Conservation (phyloP, 164 flowering plant species). For the Umbilicus rupestris region DNA sequence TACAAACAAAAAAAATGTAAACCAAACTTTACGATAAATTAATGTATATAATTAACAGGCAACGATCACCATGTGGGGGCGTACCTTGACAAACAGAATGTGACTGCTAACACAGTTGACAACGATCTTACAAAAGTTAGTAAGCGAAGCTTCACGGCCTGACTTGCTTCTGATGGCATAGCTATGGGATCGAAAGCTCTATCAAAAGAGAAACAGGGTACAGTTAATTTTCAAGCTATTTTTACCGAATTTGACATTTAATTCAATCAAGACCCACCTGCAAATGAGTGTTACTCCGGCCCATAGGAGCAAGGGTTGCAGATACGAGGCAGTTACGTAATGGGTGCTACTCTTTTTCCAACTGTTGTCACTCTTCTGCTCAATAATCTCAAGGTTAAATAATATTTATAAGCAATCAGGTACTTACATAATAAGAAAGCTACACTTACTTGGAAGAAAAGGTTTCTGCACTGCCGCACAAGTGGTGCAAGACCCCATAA, state of each 20-base stretch:
- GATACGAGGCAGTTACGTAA: conserved; percentile 50
- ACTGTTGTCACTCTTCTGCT: conserved; percentile 61
- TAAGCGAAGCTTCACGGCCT: conserved; percentile 71
- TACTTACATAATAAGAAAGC: conserved; percentile 5
- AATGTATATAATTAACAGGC: background rate
- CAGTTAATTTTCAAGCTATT: background rate
- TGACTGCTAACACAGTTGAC: conserved; percentile 83
- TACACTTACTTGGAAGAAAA: conserved; percentile 45
- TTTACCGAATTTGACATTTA: background rate
- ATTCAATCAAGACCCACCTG: conserved; percentile 38
- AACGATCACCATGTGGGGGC: background rate
- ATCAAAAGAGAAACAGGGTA: conserved; percentile 17
- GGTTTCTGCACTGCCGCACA: conserved; percentile 42
- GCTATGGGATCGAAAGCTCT: conserved; percentile 79
- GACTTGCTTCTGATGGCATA: conserved; percentile 75
- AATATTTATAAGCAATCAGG: background rate
- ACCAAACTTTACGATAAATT: background rate
- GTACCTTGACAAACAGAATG: conserved; percentile 83
- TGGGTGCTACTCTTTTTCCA: conserved; percentile 76
- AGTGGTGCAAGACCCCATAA: conserved; percentile 80
- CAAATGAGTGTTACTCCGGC: conserved; percentile 68
- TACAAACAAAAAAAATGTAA: too few species aligned
- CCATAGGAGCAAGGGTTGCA: conserved; percentile 84
- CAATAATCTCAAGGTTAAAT: conserved; percentile 6
- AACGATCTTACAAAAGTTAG: conserved; percentile 73